Base-by-base conservation (phyloP, 352 stramenopile species). In the Phytophthora meadii region DNA sequence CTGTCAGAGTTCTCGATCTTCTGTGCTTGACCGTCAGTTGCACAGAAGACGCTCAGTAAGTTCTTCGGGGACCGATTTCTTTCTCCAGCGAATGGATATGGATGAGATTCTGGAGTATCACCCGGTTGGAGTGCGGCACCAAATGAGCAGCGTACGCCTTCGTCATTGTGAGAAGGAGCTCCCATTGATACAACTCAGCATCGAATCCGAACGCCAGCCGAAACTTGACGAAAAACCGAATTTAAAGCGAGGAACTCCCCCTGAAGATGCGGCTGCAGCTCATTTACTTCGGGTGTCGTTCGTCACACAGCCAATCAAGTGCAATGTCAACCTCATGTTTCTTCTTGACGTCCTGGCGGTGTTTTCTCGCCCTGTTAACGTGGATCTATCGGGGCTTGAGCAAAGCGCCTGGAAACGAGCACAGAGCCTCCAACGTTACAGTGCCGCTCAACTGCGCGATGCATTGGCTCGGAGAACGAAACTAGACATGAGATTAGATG, bases 251-350 rank as follows among this genome's bases (percentile, higher is more conserved):
- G 48, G 72, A 1, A 17, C 15, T 24, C 34, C 36, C 9, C 19
- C 9, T 45, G 54, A 75, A 56, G 59, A 58, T 5, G 32, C 47
- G 19, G 51, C 60, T 45, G 61, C 58, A 25, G 65, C 67, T n/a
- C 51, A 76, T 50, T 51, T 82, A 22, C 68, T 95, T 8, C 54
- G 72, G 4, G 62, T 95, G 10, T 89, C 75, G 14, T 75, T 95
- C 4, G 81, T 94, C 42, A 90, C 86, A 6, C 87, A 95, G 62
- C 81, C 85, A 1, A 88, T 95, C 56, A 90, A 90, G 63, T 92
- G 81, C 60, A 84, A 88, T 49, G 76, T 93, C 12, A 89, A 92
- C 46, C 40, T 93, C 48, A 84, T 87, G 50, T 91, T 91, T 53
- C 60, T 94, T 42, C 75, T 95, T 5, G 65, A 81, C 44, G 71